Base-by-base conservation (phyloP, 257 asterid genomes). In the Leonotis leonurus region DNA sequence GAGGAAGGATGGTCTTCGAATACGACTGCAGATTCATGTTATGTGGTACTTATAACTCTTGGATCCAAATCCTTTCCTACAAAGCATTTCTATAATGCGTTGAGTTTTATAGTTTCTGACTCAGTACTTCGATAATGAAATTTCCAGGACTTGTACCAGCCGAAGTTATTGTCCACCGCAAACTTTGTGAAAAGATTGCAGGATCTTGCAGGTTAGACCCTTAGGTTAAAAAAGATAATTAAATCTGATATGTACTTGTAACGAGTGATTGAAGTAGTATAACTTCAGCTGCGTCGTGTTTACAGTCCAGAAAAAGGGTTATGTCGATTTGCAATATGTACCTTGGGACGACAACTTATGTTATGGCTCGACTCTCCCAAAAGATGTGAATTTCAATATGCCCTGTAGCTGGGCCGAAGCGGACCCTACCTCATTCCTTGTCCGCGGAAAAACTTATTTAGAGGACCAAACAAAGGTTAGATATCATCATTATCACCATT, bases 231-330 rank as follows among this genome's bases (percentile, higher is more conserved):
- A 1, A 17, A 1, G 39, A 43, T n/a, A 49, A 32, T 25, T 56
- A 27, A 56, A 24, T 53, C 57, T 51, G 16, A 4, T 10, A 2
- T 64, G 56, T 55, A 32, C 46, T 57, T 56, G 2, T 29, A 5
- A 61, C 18, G 25, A 61, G 61, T 62, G 49, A 14, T 37, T 22
- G 17, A 45, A 30, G 39, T 54, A 61, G 35, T n/a, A 56, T n/a
- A n/a, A n/a, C 8, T 46, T 12, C 16, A 65, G 68, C 33, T 56
- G 35, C 49, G 68, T 64, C 0, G 7, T 30, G 5, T 64, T 48
- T 60, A 35, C 87, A 82, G 94, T 72, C 59, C 95, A 85, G 79
- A 90, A 83, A 72, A 85, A 77, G 72, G 93, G 95, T 45, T 87
- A 85, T 39, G 39, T 69, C 8, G 95, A 83, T 67, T 77, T 90